Evolutionary conservation across 2,329 filamentous ascomycete species (phyloP), one percentile per base, ranked within the genome.

Genomic region (Clathrospora elynae): DNA sequence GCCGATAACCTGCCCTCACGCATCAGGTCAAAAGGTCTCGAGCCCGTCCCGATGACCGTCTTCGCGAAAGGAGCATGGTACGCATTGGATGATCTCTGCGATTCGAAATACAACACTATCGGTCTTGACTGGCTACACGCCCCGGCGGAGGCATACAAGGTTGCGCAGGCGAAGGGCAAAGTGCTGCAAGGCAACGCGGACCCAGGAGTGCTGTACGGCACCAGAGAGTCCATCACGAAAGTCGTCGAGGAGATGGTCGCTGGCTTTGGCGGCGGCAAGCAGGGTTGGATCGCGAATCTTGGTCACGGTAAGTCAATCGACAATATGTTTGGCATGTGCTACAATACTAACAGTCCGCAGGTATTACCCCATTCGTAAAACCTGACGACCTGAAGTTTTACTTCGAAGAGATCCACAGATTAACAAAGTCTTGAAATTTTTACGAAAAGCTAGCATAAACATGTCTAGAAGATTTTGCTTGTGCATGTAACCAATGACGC

Each of bases 31-130:
- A 78, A 95, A 65, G 84, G 85, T 0, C 73, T 92, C 37, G 87
- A 91, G 44, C 78, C 76, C 8, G 92, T 99, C 3, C 93, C 93
- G 3, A 96, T 97, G 91, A 95, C 91, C 4, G 90, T 97, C 16
- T 99, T 99, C 71, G 90, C 93, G 23, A 99, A 99, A 76, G 93
- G 93, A 8, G 92, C 93, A 8, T 97, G 93, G 88, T 93, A 95
- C 71, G 90, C 90, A 3, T 78, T 99, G 34, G 88, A 96, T 58
- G 84, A 88, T 20, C 81, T 93, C 13, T 96, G 91, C 74, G 77
- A 90, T 62, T 82, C 91, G 11, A 91, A 90, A 26, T 99, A 97
- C 76, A 83, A 97, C 64, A 90, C 96, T 24, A 87, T 99, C 42
- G 90, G 93, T 4, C 78, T 99, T 55, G 93, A 99, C 73, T 99